A percentile compares a stretch with the other conserved stretches of the same genome.
Conservation (phyloP, 768 basidiomycete species). For the Trametes meyenii region DNA sequence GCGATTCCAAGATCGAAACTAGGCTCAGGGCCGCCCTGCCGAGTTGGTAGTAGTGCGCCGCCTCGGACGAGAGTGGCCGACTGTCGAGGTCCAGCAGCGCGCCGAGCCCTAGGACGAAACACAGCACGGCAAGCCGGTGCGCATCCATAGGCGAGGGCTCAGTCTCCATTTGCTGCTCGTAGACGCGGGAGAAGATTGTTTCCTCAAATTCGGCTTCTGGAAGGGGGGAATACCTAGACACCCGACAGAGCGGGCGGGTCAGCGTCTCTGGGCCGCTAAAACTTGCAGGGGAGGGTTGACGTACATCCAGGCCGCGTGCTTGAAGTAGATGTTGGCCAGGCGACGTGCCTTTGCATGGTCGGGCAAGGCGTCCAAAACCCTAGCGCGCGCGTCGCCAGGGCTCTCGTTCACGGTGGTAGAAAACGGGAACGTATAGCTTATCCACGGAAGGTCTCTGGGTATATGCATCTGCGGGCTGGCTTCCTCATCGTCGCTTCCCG, state of each 20-base stretch:
- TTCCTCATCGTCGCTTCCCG: constrained; percentile 57
- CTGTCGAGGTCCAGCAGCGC: constrained; percentile 61
- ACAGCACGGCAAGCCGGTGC: constrained; percentile 62
- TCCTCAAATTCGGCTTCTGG: constrained; percentile 58
- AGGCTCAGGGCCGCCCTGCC: constrained; percentile 60
- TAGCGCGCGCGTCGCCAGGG: constrained; percentile 45
- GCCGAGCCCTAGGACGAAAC: constrained; percentile 66
- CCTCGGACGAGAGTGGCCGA: constrained; percentile 55
- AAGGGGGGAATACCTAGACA: constrained; percentile 66
- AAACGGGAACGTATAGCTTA: constrained; percentile 64
- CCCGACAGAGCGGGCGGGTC: background rate
- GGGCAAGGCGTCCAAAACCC: constrained; percentile 53
- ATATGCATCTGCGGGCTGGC: constrained; percentile 42
- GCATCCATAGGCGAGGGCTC: constrained; percentile 42
- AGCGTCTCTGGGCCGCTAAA: constrained; percentile 11
- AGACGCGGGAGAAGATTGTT: constrained; percentile 54
- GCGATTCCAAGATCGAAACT: constrained; percentile 67
- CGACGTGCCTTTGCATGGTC: constrained; percentile 34
- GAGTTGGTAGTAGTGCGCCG: constrained; percentile 62
- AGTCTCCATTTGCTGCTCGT: constrained; percentile 38
- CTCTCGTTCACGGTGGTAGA: constrained; percentile 44
- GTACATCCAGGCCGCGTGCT: constrained; percentile 74
- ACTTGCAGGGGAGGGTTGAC: constrained; percentile 27
- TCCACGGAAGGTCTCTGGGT: constrained; percentile 60
- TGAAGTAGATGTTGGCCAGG: constrained; percentile 58